Percentiles rank a stretch among this genome's conserved stretches.
These are phyloP conservation scores for Arabis alpina DNA, from an alignment of 345 rosid genomes.

Conservation along the genomic window DNA sequence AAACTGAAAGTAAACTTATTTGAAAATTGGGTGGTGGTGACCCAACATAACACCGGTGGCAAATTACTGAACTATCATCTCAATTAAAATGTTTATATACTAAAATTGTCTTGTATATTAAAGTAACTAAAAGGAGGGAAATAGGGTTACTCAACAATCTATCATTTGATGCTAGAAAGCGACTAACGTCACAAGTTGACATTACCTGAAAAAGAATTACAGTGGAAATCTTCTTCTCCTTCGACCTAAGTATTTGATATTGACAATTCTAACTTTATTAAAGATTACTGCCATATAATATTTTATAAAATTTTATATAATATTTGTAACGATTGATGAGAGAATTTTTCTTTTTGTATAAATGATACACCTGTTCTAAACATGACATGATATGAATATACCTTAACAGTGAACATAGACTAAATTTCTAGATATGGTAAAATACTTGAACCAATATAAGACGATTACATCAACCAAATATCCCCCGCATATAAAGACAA, in stretches of 20 bases:
- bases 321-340: slow-evolving; percentile 11
- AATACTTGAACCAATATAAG: not conserved
- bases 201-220: slow-evolving; percentile 21
- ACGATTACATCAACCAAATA: slow-evolving; percentile 6
- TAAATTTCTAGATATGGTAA: slow-evolving; percentile 15
- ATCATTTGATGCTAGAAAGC: slow-evolving; percentile 34
- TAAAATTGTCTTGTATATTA: not conserved
- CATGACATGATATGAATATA: slow-evolving; percentile 32
- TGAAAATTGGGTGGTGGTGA: slow-evolving; percentile 8
- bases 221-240: slow-evolving; percentile 32
- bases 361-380: slow-evolving; percentile 28
- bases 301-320: not conserved
- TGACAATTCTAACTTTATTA: slow-evolving; percentile 9
- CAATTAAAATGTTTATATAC: not conserved
- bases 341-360: not conserved
- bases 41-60: slow-evolving; percentile 28
- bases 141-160: slow-evolving; percentile 25
- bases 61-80: slow-evolving; percentile 30
- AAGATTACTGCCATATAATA: not conserved
- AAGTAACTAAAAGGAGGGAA: not conserved
- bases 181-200: slow-evolving; percentile 41
- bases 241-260: slow-evolving; percentile 21
- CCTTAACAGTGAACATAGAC: not conserved
- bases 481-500: not conserved
- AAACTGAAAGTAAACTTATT: not conserved